phyloP scores from a whole-genome alignment of 176 grass and related monocot genomes.

The maize (Zea mays) region DNA sequence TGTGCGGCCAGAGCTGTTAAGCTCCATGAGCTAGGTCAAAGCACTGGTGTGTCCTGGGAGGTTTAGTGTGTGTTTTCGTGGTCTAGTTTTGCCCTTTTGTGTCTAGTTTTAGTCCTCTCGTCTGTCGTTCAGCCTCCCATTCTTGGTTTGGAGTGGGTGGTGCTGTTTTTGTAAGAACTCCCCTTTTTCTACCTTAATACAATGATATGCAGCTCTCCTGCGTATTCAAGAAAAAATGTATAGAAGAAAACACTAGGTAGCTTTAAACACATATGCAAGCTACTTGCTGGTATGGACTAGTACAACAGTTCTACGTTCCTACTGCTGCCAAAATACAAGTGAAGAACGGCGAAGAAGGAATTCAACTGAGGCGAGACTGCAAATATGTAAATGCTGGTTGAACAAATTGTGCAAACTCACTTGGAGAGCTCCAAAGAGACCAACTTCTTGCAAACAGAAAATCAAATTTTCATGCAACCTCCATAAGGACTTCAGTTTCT shows the following conservation, averaged over 20 bases:
- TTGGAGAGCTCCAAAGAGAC: constrained; percentile 78
- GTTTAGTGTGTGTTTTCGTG: no score
- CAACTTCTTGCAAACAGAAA: constrained; percentile 88
- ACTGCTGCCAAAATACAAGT: not conserved
- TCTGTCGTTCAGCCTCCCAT: no score
- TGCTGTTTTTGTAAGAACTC: no score
- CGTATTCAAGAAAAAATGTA: not conserved
- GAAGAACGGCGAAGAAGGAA: not conserved
- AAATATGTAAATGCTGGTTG: not conserved
- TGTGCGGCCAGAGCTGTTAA: no score
- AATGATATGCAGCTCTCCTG: no score
- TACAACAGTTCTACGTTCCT: constrained; percentile 4
- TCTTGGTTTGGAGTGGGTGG: no score
- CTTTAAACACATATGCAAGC: not conserved
- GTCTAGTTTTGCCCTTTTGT: no score
- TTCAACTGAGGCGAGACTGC: not conserved
- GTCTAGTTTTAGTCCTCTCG: no score
- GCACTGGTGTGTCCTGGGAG: no score
- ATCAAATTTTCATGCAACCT: constrained; percentile 76
- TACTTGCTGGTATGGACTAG: not conserved
- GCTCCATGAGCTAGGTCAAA: no score
- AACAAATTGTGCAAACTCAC: constrained; percentile 45
- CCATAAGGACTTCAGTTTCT: constrained; percentile 65
- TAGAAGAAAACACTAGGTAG: not conserved
- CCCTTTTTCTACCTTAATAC: no score